A percentile compares a stretch with the other conserved stretches of the same genome.
These are phyloP conservation scores for Selaginella tamariscina DNA, from an alignment of 75 land plant genomes.

Conservation along the genomic window DNA sequence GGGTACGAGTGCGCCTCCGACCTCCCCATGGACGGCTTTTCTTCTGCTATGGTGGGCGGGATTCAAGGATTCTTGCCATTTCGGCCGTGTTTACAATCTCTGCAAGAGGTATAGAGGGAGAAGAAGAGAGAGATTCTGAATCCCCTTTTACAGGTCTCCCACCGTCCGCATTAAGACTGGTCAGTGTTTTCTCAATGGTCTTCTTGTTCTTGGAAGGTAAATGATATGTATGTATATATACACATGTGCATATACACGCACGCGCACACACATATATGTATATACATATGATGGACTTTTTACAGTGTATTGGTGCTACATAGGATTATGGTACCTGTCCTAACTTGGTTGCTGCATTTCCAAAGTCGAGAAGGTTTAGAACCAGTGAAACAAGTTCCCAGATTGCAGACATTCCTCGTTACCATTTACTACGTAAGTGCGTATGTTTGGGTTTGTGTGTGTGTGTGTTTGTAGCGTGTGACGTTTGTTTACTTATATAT, in stretches of 20 bases:
- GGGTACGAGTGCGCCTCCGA: background rate
- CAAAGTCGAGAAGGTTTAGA: background rate
- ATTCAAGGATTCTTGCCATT: constrained; percentile 68
- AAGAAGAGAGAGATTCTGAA: background rate
- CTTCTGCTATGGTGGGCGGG: constrained; percentile 57
- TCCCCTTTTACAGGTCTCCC: constrained; percentile 38
- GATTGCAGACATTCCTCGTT: constrained; percentile 11
- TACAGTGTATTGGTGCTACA: constrained; percentile 23
- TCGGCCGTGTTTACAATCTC: constrained; percentile 47
- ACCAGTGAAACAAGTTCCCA: background rate
- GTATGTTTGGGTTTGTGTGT: background rate
- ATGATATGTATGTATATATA: background rate
- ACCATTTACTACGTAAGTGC: constrained; percentile 21
- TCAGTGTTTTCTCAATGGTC: constrained; percentile 87
- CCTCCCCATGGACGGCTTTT: background rate
- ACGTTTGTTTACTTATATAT: background rate
- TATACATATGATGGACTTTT: background rate
- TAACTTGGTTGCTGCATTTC: constrained; percentile 20
- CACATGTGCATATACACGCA: too few species aligned
- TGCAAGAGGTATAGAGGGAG: constrained; percentile 37
- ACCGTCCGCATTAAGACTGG: constrained; percentile 52
- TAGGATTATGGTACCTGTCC: constrained; percentile 14
- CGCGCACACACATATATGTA: too few species aligned
- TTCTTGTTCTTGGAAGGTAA: constrained; percentile 81
- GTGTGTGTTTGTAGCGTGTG: background rate